Evolutionary conservation across 129 eudicot genomes (phyloP).

Genomic region (Rutidosis leptorrhynchoides): DNA sequence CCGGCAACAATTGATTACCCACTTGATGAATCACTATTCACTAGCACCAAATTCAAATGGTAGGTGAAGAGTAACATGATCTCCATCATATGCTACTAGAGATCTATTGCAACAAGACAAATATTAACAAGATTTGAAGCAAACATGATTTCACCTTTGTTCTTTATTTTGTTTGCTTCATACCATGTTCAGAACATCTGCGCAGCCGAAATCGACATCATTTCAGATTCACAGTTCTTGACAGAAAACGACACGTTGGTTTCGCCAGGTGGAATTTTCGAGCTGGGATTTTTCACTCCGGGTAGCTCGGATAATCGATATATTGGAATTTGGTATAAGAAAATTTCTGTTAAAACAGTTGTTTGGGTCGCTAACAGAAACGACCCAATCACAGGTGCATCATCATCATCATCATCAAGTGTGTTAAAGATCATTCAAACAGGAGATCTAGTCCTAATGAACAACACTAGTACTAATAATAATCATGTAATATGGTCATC

Average conservation of each 20-base stretch:
- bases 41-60: neutral
- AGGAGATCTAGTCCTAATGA: constrained; percentile 31
- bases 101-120: neutral
- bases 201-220: constrained; percentile 24
- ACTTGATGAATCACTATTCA: neutral
- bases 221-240: constrained; percentile 24
- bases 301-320: constrained; percentile 21
- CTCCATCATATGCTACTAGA: neutral
- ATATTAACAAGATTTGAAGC: neutral
- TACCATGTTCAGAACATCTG: constrained; percentile 5
- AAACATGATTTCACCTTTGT: neutral
- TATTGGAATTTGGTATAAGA: constrained; percentile 45
- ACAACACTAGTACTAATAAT: neutral
- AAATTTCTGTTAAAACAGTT: constrained; percentile 19
- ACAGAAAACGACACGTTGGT: constrained; percentile 43
- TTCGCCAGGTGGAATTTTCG: constrained; percentile 47
- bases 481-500: constrained; percentile 32
- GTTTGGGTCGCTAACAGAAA: constrained; percentile 56
- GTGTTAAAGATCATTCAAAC: constrained; percentile 19
- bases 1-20: neutral
- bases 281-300: constrained; percentile 49
- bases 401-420: constrained; percentile 16
- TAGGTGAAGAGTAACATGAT: neutral
- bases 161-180: constrained; percentile 14
- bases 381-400: constrained; percentile 15